Evolutionary conservation across 116 monocot genomes (phyloP), one percentile per base, ranked within the genome.

Genomic region (Cymodocea nodosa): DNA sequence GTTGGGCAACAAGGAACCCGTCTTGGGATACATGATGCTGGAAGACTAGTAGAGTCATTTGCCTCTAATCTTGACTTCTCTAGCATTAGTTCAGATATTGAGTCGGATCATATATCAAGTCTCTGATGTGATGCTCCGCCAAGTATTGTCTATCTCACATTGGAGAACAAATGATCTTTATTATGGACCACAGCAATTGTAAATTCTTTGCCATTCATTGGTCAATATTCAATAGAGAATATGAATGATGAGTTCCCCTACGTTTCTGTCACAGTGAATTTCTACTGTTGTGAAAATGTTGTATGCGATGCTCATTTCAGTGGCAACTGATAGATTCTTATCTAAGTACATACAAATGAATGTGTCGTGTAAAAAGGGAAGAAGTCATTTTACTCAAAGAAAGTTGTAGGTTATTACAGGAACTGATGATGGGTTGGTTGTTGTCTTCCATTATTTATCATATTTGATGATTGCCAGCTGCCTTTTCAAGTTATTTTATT

Each of bases 1-100:
- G 90, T 95, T 4, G 87, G 67, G 2, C 94, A 95, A 73, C 94
- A 87, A 68, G 94, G 94, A 3, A 90, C 94, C 59, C 87, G 94
- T 11, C 78, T 94, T 36, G 50, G 85, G 23, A 86, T 94, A 58
- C 53, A 79, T 9, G 94, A 94, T 74, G 94, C 94, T 3, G 70
- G 55, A 17, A 72, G 71, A 58, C 73, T 94, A 55, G 84, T 77
- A 0, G 77, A 80, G 50, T 79, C 77, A 0, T 89, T 86, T 53
- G 70, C 72, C 0, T 79, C 70, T 17, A 72, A 84, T 75, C 77
- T 85, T 2, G 67, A 60, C 14, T 74, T 58, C 66, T 77, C 81
- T 12, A 60, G 50, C 53, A 56, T 79, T 39, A 70, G 44, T 35
- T 77, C 72, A n/a, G 78, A 78, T 65, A 52, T 81, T 4, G 60